These are phyloP conservation scores for Chlorella sp. DNA, from an alignment of 139 green algal species.

Conservation along the genomic window DNA sequence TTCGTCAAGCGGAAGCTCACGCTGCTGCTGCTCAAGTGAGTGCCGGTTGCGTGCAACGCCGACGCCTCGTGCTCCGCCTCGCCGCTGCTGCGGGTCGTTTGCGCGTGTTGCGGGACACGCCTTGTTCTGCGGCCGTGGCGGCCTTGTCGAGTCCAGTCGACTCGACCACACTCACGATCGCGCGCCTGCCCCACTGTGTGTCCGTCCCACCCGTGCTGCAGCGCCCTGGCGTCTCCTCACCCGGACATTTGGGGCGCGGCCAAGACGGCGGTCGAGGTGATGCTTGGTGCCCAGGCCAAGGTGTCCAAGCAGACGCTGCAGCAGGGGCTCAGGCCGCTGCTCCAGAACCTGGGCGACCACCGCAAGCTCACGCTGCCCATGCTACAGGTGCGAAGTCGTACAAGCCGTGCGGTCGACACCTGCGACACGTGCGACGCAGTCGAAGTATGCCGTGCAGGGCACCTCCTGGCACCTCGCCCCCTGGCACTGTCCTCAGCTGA, in stretches of 20 bases:
- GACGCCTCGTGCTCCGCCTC: too few relatives aligned
- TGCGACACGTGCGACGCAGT: too few relatives aligned
- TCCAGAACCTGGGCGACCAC: conserved; percentile 70
- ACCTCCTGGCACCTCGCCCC: neutral
- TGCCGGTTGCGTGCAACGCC: neutral
- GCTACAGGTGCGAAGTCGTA: conserved; percentile 23
- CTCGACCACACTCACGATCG: too few relatives aligned
- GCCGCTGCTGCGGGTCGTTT: too few relatives aligned
- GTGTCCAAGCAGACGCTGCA: conserved; percentile 70
- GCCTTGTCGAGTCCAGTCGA: too few relatives aligned
- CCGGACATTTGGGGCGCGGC: conserved; percentile 25
- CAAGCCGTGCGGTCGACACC: neutral
- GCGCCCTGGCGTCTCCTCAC: conserved; percentile 17
- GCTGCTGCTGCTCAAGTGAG: conserved; percentile 1
- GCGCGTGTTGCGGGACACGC: too few relatives aligned
- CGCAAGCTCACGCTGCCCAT: conserved; percentile 50
- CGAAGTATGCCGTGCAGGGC: neutral
- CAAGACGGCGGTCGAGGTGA: conserved; percentile 10
- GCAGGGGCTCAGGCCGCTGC: conserved; percentile 75
- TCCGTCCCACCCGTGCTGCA: conserved; percentile 1
- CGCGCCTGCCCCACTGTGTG: too few relatives aligned
- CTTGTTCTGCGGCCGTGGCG: too few relatives aligned
- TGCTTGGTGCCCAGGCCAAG: conserved; percentile 15
- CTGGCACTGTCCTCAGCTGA: too few relatives aligned
- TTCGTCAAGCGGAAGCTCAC: neutral